Percentiles rank a stretch among this genome's conserved stretches.
Conservation (phyloP, 805 yeast species). For the Naumovozyma castellii region DNA sequence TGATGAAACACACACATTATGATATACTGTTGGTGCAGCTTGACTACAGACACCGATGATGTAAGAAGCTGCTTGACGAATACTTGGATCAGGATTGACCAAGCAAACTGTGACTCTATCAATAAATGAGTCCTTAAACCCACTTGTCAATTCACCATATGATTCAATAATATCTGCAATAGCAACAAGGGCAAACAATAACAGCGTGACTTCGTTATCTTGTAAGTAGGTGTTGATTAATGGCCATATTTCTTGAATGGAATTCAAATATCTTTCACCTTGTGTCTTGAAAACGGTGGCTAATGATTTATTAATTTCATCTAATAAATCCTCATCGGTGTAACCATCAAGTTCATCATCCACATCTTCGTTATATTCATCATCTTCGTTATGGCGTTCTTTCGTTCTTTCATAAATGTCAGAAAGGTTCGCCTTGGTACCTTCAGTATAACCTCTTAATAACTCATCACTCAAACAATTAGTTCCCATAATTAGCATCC, state of each 20-base stretch:
- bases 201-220: constrained; percentile 59
- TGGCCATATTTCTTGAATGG: constrained; percentile 57
- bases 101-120: constrained; percentile 57
- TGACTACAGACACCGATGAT: constrained; percentile 83
- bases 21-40: constrained; percentile 56
- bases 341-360: constrained; percentile 76
- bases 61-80: constrained; percentile 82
- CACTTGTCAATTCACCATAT: constrained; percentile 59
- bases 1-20: constrained; percentile 56
- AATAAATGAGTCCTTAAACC: constrained; percentile 56
- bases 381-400: constrained; percentile 65
- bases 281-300: constrained; percentile 59
- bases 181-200: constrained; percentile 69
- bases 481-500: constrained; percentile 59
- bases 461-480: constrained; percentile 48
- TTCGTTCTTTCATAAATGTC: constrained; percentile 66
- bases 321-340: constrained; percentile 83
- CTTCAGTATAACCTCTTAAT: constrained; percentile 45
- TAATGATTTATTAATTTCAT: constrained; percentile 72
- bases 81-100: constrained; percentile 53
- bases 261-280: constrained; percentile 48
- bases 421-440: constrained; percentile 49
- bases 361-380: constrained; percentile 78
- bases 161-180: constrained; percentile 74
- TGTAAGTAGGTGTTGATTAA: constrained; percentile 47